These are phyloP conservation scores for Phytophthora cactorum DNA, from an alignment of 352 stramenopile species.

Conservation along the genomic window DNA sequence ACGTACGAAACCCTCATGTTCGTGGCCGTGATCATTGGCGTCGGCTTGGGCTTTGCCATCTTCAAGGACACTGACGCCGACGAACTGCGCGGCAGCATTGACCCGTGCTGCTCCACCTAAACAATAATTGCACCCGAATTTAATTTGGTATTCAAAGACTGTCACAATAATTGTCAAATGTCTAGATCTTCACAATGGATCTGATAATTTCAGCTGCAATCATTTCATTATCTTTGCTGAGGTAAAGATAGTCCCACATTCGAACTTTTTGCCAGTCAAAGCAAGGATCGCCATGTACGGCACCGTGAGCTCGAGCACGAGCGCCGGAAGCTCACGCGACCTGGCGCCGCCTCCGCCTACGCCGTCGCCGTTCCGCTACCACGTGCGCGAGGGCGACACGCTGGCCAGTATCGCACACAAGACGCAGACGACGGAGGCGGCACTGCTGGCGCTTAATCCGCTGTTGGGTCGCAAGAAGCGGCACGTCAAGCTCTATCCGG, in stretches of 20 bases:
- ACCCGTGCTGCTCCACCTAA: constrained; percentile 84
- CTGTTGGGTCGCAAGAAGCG: constrained; percentile 54
- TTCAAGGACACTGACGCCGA: constrained; percentile 87
- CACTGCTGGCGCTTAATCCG: constrained; percentile 73
- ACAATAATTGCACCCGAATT: constrained; percentile 7
- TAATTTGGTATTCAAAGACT: constrained; percentile 4
- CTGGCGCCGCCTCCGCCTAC: constrained; percentile 37
- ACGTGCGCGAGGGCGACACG: constrained; percentile 68
- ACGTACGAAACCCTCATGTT: constrained; percentile 88
- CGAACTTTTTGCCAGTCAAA: constrained; percentile 23
- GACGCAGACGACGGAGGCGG: constrained; percentile 62
- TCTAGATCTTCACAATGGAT: neutral
- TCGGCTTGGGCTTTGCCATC: constrained; percentile 75
- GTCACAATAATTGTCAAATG: neutral
- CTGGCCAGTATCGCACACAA: constrained; percentile 69
- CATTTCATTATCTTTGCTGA: constrained; percentile 4
- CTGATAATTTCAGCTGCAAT: constrained; percentile 8
- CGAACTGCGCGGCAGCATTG: constrained; percentile 69
- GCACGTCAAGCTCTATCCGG: constrained; percentile 67
- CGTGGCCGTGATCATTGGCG: constrained; percentile 71
- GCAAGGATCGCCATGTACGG: constrained; percentile 53
- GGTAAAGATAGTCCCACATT: constrained; percentile 11
- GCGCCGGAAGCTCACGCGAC: constrained; percentile 31
- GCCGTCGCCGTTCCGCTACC: constrained; percentile 76
- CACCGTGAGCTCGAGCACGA: constrained; percentile 44